These are phyloP conservation scores for Puccinia horiana DNA, from an alignment of 1,284 basidiomycete genomes.

Conservation along the genomic window DNA sequence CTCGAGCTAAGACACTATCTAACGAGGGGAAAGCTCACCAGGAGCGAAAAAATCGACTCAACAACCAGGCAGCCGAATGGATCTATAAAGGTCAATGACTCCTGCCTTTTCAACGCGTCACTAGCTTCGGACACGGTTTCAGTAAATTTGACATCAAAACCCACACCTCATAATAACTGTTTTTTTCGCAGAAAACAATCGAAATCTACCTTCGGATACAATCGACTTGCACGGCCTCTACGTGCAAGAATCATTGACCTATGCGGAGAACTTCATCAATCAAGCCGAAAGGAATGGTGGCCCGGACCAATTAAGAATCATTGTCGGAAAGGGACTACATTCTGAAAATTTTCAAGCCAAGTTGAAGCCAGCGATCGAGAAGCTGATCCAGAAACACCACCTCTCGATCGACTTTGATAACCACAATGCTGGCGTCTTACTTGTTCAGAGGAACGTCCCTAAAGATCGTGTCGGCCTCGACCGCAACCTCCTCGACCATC, in stretches of 20 bases:
- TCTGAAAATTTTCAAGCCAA: constrained; percentile 77
- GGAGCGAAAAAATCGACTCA: constrained; percentile 74
- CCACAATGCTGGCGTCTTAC: constrained; percentile 77
- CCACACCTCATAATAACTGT: background rate
- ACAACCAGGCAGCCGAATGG: constrained; percentile 83
- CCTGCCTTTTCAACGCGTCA: constrained; percentile 51
- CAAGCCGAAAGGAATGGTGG: constrained; percentile 59
- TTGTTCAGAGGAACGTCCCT: constrained; percentile 70
- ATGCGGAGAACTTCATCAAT: constrained; percentile 2
- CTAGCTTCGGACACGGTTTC: constrained; percentile 19
- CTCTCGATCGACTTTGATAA: constrained; percentile 77
- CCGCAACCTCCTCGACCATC: background rate
- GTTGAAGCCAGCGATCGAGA: constrained; percentile 88
- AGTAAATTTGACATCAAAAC: background rate
- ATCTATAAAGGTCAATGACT: constrained; percentile 65
- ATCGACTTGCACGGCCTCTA: constrained; percentile 80
- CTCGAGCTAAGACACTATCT: constrained; percentile 77
- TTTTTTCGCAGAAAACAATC: constrained; percentile 72
- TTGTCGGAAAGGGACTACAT: constrained; percentile 78
- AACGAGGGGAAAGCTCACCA: constrained; percentile 81
- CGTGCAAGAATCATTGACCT: constrained; percentile 71
- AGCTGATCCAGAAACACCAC: constrained; percentile 69
- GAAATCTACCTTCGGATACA: constrained; percentile 70
- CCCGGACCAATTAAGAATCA: constrained; percentile 63
- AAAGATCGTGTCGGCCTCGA: background rate